Evolutionary conservation across 2,329 filamentous ascomycete species (phyloP), one percentile per base, ranked within the genome.

Genomic region (Hypoxylon sp.): DNA sequence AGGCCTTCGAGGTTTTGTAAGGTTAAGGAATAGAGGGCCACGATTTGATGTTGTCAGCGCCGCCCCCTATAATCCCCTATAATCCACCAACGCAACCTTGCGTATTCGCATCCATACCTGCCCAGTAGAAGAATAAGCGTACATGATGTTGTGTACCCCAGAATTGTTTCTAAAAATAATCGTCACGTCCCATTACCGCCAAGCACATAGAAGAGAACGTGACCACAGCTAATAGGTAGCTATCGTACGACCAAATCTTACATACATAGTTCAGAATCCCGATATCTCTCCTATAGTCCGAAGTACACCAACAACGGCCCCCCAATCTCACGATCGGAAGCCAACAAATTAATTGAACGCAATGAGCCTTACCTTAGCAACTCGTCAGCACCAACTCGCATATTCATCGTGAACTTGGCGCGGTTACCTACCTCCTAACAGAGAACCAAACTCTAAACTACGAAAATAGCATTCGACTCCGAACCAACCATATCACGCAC

Each of bases 261-360:
- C 31, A 14, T 31, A 17, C 26, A 46, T 11, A 29, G 10, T 17
- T 26, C 24, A 47, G 24, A 47, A 13, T 24, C 14, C 26, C 33
- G n/a, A 35, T 26, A 47, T 11, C 9, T 31, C 24, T 24, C 6
- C 54, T 19, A 1, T 4, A 47, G 29, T 11, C 11, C 42, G 6
- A 31, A 3, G 3, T 44, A 55, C 19, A 24, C 22, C 19, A n/a
- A 22, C 11, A 9, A 11, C 10, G 13, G 4, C 22, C 17, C 31
- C 31, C 14, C 22, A 50, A 59, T 55, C 53, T 61, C 57, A 46
- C 24, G 14, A 47, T 57, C 58, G 54, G 58, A 46, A 52, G 17
- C 5, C 11, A n/a, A 46, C 48, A 63, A 19, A 69, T 69, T 69
- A 67, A 69, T 60, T 54, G 26, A 55, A 33, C 37, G 51, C 63